These are phyloP conservation scores for Bruguiera hainesii DNA, from an alignment of 441 rosid species.

Conservation along the genomic window DNA sequence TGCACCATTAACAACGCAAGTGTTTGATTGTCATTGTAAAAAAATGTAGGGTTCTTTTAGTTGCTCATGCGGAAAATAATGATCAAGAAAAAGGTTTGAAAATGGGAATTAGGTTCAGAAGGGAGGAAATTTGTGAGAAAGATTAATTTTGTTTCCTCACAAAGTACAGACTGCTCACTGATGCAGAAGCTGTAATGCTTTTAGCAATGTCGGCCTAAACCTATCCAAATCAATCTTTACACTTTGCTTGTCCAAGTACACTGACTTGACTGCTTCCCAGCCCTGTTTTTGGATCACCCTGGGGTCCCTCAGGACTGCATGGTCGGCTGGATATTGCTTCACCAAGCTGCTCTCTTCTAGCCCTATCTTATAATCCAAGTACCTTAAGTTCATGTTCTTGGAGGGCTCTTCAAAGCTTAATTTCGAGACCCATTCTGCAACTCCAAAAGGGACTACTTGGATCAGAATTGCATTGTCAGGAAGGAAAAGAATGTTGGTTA, in stretches of 20 bases:
- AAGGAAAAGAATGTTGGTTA: conserved; percentile 73
- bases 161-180: not conserved
- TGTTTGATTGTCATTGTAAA: no score
- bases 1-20: no score
- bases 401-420: conserved; percentile 48
- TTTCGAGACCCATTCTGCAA: conserved; percentile 55
- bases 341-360: conserved; percentile 57
- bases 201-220: conserved; percentile 49
- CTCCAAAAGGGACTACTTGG: conserved; percentile 69
- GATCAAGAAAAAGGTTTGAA: not conserved
- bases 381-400: conserved; percentile 56
- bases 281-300: conserved; percentile 38
- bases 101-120: not conserved
- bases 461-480: conserved; percentile 68
- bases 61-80: not conserved
- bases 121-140: not conserved
- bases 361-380: conserved; percentile 57
- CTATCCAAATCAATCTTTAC: conserved; percentile 58
- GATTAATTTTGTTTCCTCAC: not conserved
- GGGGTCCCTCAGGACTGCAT: conserved; percentile 54
- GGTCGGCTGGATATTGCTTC: conserved; percentile 40
- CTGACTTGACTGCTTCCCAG: conserved; percentile 51
- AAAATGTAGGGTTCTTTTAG: no score
- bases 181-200: conserved; percentile 57
- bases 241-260: conserved; percentile 64